Base-by-base conservation (phyloP, 148 eudicot genomes). In the Euryodendron excelsum region DNA sequence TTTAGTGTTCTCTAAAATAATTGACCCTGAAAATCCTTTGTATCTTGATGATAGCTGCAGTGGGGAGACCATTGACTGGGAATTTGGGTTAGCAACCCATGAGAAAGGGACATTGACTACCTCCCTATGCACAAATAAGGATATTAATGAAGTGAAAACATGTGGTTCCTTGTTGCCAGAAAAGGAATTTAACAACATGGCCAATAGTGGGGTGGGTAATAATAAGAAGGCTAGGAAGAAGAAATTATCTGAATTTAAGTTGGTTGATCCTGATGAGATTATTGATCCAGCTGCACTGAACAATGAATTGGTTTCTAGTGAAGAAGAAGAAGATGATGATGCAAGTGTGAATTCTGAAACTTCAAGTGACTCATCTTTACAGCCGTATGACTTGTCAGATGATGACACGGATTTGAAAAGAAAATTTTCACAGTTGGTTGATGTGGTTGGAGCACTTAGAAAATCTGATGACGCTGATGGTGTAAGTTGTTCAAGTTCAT, bases 401-500 rank as follows among this genome's bases (percentile, higher is more conserved):
- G 98, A 96, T 84, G 97, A 90, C 80, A 80, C 86, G 71, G 99
- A 96, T 88, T 84, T 96, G 81, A 90, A 85, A 80, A 88, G 81
- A 36, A 93, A 88, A 36, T 87, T 93, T 72, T 83, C 94, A 60
- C 97, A 96, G 83, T 85, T 96, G 87, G 91, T 90, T 77, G 99
- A 96, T 84, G 93, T 91, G 61, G 86, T 87, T 85, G 98, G 91
- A 84, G 94, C 98, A 39, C 89, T 96, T 21, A 86, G 97, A 75
- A 96, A 96, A 82, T 77, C 98, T 67, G 97, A 96, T 81, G 98
- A 96, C 48, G 88, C 93, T 55, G 94, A 93, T 79, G 94, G 93
- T 77, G 99, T 93, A 91, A 90, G 96, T 53, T 50, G 3, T 77
- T 70, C 36, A 10, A 47, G 56, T 33, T 72, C 53, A 28, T 27